Base-by-base conservation (phyloP, 306 rosid genomes). In the barrel medic (Medicago truncatula) region DNA sequence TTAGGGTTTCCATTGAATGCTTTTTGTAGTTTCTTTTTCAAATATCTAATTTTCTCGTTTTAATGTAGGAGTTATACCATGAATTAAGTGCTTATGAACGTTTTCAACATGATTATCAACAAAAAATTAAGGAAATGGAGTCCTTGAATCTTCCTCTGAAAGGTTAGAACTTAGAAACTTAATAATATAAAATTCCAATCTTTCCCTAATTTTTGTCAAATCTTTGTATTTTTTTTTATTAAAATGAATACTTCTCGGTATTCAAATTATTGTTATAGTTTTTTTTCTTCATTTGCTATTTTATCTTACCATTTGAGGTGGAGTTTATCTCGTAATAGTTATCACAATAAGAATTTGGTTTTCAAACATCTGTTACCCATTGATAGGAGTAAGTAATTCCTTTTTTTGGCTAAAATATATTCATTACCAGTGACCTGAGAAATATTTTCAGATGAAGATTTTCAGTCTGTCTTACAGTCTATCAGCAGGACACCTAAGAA, bases 41-140 rank as follows among this genome's bases (percentile, higher is more conserved):
- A 77, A 76, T 72, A 72, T 74, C 81, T 69, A 64, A 76, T 70
- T 76, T 73, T 69, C 14, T 61, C 36, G 16, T 34, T 34, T 39
- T 40, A 65, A 36, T 76, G 74, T 80, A 96, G 98, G 99, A 96
- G 82, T 80, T 96, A 73, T 96, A 96, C 81, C 97, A 86, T 50
- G 96, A 90, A 76, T 74, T 90, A 70, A 88, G 71, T 82, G 87
- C 91, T 69, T 80, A 78, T 70, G 97, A 90, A 40, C 93, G 91
- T 65, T 87, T 90, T 84, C 91, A 96, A 81, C 99, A 96, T 85
- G 98, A 92, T 83, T 90, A 89, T 81, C 82, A n/a, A 65, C 87
- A 85, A 57, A 92, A 88, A 78, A 62, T 88, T 67, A 88, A 88
- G 78, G 98, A 90, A 80, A 86, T 91, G 86, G 88, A 88, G 73